Base-by-base conservation (phyloP, 2,329 filamentous ascomycete species). In the Sphaerulina musiva region DNA sequence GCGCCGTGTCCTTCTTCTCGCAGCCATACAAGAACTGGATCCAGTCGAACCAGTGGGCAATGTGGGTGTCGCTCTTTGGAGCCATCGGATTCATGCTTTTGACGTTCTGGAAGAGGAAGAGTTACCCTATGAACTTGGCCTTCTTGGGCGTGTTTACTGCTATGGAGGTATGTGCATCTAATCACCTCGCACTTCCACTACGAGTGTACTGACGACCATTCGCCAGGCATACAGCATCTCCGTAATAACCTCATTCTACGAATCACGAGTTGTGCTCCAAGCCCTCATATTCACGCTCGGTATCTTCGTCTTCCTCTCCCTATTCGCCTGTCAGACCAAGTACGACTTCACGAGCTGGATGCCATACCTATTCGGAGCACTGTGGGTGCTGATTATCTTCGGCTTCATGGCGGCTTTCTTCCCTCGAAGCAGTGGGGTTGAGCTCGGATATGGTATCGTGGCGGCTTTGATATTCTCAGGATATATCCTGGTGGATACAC, bases 321-420 rank as follows among this genome's bases (percentile, higher is more conserved):
- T 91, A 43, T 97, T 98, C 71, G 93, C 93, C 47, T 95, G 91
- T 81, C 93, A 98, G 77, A 88, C 87, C 61, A 95, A 95, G 72
- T 98, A 98, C 70, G 93, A 98, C 77, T 98, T 98, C 71, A 97
- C 92, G 1, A 86, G 83, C 60, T 98, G 93, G 92, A 88, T 92
- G 78, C 92, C 93, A 14, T 97, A 96, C 70, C 82, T 97, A 3
- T 95, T 95, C 66, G 91, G 91, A 55, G 85, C 80, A 0, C 80
- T 98, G 14, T 97, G 93, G 93, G 85, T 87, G 6, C 74, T 96
- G 55, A 80, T 98, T 59, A 77, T 98, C 40, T 96, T 97, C 69
- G 88, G 93, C 48, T 93, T 98, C 77, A 90, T 97, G 81, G 79
- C 85, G 61, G 81, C 83, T 62, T 97, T 97, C 79, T 85, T 98